Evolutionary conservation across 495 filamentous ascomycete species (phyloP), one percentile per base, ranked within the genome.

Genomic region (Clavariopsis aquatica): DNA sequence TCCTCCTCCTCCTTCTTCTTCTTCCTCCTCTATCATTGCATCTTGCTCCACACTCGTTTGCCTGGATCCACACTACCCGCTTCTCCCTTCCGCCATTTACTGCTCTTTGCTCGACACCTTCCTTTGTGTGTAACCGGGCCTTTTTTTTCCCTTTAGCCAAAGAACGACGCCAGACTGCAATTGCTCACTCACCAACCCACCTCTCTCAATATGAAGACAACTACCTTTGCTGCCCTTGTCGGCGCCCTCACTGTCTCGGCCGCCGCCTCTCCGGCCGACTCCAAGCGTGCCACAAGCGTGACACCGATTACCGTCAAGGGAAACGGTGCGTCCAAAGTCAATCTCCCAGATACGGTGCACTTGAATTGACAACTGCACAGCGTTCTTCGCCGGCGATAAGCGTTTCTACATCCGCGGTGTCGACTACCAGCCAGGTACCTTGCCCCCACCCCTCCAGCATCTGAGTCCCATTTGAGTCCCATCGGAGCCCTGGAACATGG

Each of bases 391-490:
- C 70, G 92, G 90, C 60, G 76, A 83, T 64, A 76, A 85, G 12
- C 87, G 93, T 64, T 98, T 96, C 84, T 97, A 97, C 75, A 85
- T 98, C 54, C 89, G 92, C 47, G 93, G 93, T 73, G 87, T 98
- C 66, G 93, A 96, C 81, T 97, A 96, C 78, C 93, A 96, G 75
- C 93, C 93, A 52, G 92, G 74, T 76, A 65, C n/a, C n/a, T n/a
- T n/a, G n/a, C n/a, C n/a, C n/a, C n/a, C n/a, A n/a, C n/a, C n/a
- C n/a, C n/a, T n/a, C n/a, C n/a, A n/a, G n/a, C n/a, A n/a, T n/a
- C n/a, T n/a, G n/a, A n/a, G n/a, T n/a, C n/a, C n/a, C n/a, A n/a
- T n/a, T n/a, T n/a, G 5, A 12, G 31, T 34, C 31, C 31, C 31
- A 6, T 12, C 31, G 12, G 31, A 5, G 6, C 5, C 6, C 31